Base-by-base conservation (phyloP, 805 yeast species). In the Torulaspora indica region DNA sequence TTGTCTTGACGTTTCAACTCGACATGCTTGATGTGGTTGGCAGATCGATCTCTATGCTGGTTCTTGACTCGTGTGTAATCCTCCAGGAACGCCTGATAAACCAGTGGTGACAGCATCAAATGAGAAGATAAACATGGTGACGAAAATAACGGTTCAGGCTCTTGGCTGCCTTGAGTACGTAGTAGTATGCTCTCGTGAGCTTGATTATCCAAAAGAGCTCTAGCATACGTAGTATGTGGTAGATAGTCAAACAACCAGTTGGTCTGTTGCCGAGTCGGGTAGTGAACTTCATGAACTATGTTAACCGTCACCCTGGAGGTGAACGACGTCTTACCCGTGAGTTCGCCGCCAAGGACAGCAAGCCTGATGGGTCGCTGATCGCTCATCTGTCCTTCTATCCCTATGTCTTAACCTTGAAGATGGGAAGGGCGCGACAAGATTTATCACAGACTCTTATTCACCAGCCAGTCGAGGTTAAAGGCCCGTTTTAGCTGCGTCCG, bases 211-310 rank as follows among this genome's bases (percentile, higher is more conserved):
- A 78, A 48, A 2, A 78, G 52, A 0, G 75, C 65, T 27, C 72
- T 64, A 0, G 78, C 66, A 13, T 59, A 49, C 0, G 49, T 51
- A 10, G 67, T 56, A 13, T 55, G 55, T 0, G 90, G 80, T 5
- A 56, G 60, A 55, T 71, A 84, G 14, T 77, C 78, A 47, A 81
- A 72, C 31, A 83, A 58, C 45, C 79, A 69, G 20, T 87, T 78
- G 3, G 76, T 76, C 45, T 80, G 79, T 43, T 72, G 75, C 35
- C 75, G 69, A 3, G 91, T 85, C 4, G 93, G 95, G 54, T 85
- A 85, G 58, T 85, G 82, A 0, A 84, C 83, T 46, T 82, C 89
- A 39, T 78, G 71, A 43, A 74, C 78, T 20, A 70, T 68, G 20
- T 75, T 74, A 15, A 74, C 64, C 1, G 73, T 67, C 12, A 80